phyloP scores from a whole-genome alignment of 78 protist genomes.

The Mantamonas sphyraenae region DNA sequence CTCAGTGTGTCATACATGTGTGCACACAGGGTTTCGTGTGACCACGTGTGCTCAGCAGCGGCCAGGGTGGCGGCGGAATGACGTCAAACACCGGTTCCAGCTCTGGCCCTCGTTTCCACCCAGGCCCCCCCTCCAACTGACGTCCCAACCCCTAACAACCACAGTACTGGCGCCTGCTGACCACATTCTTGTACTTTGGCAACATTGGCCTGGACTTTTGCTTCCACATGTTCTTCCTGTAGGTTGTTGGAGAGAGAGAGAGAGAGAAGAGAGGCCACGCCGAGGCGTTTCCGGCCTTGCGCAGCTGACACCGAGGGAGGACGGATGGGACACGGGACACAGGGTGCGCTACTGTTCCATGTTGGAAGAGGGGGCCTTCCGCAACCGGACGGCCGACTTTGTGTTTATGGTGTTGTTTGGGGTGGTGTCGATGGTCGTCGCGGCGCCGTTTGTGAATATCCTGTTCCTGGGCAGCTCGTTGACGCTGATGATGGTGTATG shows the following conservation, averaged over 20 bases:
- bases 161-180: slow-evolving; percentile 43
- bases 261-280: too few species aligned
- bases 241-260: too few species aligned
- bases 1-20: too few species aligned
- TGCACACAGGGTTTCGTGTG: too few species aligned
- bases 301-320: too few species aligned
- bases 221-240: slow-evolving; percentile 54
- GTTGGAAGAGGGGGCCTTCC: slow-evolving; percentile 48
- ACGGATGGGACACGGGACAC: too few species aligned
- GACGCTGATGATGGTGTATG: slow-evolving; percentile 52
- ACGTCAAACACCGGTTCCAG: neutral
- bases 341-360: slow-evolving; percentile 21
- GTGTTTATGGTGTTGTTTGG: slow-evolving; percentile 36
- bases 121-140: neutral
- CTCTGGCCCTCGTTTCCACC: neutral
- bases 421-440: neutral
- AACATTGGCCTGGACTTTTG: slow-evolving; percentile 22
- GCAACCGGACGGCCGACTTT: slow-evolving; percentile 33
- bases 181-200: slow-evolving; percentile 46
- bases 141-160: neutral
- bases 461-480: slow-evolving; percentile 49
- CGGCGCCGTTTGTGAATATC: slow-evolving; percentile 22
- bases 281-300: too few species aligned
- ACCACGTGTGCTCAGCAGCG: neutral
- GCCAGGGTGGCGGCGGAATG: neutral